These are phyloP conservation scores for Cyclotella baltica DNA, from an alignment of 108 stramenopile genomes.

Conservation along the genomic window DNA sequence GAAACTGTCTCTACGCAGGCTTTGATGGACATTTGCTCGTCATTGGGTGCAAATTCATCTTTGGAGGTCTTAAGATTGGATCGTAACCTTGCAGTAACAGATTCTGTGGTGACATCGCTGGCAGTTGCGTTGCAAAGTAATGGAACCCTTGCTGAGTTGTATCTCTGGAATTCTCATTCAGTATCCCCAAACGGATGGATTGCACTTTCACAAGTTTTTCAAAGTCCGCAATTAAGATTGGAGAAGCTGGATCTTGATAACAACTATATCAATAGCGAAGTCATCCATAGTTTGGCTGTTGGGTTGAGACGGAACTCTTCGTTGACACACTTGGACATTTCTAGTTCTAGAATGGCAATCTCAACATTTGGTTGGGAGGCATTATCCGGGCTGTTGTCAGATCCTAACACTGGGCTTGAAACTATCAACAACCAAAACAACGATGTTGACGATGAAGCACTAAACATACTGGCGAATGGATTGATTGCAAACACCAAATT, in stretches of 20 bases:
- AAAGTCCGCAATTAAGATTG: background rate
- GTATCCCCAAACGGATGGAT: background rate
- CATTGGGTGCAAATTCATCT: background rate
- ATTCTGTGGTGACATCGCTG: background rate
- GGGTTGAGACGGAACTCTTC: background rate
- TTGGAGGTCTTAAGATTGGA: background rate
- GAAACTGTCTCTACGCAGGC: no score
- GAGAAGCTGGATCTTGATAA: background rate
- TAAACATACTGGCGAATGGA: background rate
- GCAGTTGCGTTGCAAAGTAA: background rate
- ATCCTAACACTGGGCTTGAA: background rate
- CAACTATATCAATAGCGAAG: background rate
- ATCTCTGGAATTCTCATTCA: background rate
- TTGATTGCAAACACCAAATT: background rate
- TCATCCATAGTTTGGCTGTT: background rate
- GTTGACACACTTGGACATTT: background rate
- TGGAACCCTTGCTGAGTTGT: background rate
- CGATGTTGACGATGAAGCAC: background rate
- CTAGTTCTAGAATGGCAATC: background rate
- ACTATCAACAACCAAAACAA: background rate
- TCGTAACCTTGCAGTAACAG: background rate
- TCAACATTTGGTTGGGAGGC: background rate
- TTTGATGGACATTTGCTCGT: background rate
- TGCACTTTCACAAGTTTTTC: background rate
- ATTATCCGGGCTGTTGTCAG: background rate